These are phyloP conservation scores for Lactarius pseudohatsudake DNA, from an alignment of 768 basidiomycete genomes.

Conservation along the genomic window DNA sequence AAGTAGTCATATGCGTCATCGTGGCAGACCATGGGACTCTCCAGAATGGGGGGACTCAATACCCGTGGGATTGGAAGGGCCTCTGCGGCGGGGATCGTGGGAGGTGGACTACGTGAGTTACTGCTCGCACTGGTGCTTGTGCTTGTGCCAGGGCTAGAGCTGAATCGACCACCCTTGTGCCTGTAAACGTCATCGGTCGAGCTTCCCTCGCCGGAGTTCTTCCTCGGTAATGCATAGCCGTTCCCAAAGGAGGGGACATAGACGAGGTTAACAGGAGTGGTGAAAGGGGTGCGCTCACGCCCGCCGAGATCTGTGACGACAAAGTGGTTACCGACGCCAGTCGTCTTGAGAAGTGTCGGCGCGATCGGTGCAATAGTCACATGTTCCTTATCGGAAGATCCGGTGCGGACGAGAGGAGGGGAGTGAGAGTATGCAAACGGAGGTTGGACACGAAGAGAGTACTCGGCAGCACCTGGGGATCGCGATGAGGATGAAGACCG, in stretches of 20 bases:
- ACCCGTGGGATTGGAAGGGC: constrained; percentile 19
- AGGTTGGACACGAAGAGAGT: constrained; percentile 30
- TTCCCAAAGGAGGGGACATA: constrained; percentile 56
- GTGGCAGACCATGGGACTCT: constrained; percentile 16
- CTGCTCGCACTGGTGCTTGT: constrained; percentile 27
- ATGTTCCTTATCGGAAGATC: constrained; percentile 47
- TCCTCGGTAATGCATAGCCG: constrained; percentile 33
- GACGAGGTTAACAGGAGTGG: constrained; percentile 64
- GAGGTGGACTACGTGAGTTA: constrained; percentile 23
- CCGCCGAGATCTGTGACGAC: constrained; percentile 34
- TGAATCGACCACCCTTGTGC: constrained; percentile 40
- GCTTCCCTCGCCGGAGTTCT: constrained; percentile 28
- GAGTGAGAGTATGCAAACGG: constrained; percentile 27
- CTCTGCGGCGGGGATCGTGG: constrained; percentile 23
- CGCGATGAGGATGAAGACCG: constrained; percentile 44
- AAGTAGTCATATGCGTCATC: constrained; percentile 22
- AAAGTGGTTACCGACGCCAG: constrained; percentile 45
- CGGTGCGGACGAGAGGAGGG: constrained; percentile 36
- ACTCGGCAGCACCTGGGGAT: constrained; percentile 26
- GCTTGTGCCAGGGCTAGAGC: constrained; percentile 35
- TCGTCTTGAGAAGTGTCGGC: constrained; percentile 86
- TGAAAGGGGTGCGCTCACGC: constrained; percentile 25
- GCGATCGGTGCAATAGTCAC: constrained; percentile 73
- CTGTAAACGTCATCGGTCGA: constrained; percentile 38
- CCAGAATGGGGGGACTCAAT: constrained; percentile 17